Base-by-base conservation (phyloP, 495 filamentous ascomycete genomes). In the Rhizodiscina lignyota region DNA sequence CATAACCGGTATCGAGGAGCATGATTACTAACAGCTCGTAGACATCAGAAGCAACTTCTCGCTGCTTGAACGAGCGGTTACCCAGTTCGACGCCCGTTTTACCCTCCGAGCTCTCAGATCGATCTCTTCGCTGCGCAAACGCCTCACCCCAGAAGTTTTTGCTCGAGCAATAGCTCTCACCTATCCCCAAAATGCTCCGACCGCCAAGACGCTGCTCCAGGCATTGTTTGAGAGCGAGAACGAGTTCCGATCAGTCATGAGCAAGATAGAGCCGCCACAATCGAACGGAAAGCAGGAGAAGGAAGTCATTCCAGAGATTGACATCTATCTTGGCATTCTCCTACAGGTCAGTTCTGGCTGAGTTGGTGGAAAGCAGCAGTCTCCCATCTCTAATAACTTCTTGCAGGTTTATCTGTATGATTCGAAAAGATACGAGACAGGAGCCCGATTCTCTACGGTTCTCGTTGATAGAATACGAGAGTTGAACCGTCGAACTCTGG, bases 11-110 rank as follows among this genome's bases (percentile, higher is more conserved):
- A n/a, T n/a, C n/a, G n/a, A n/a, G n/a, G n/a, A n/a, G n/a, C n/a
- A n/a, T n/a, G n/a, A n/a, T n/a, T n/a, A n/a, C n/a, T n/a, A n/a
- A n/a, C n/a, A n/a, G n/a, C n/a, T 34, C 30, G 45, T 91, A 57
- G 89, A 94, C 52, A 93, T 96, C 66, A 86, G 85, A 61, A 72
- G 67, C 66, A 94, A 92, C 59, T 94, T 93, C 51, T 67, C 69
- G 35, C 70, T 94, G 19, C 70, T 97, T 40, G 85, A 94, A 45
- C 80, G 83, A 50, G 89, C 89, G 43, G 86, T 96, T 40, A 62
- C 77, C 42, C 71, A 93, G 48, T 97, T 96, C 53, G 89, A 97
- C 62, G 72, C 85, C 34, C 77, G 89, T 60, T 97, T 93, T 60
- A 80, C 85, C 32, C 76, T 97, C 37, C 70, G 91, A 43, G 89